Percentiles rank a stretch among this genome's conserved stretches.
phyloP scores from a whole-genome alignment of 1,284 basidiomycete genomes.

The Moesziomyces parantarcticus region DNA sequence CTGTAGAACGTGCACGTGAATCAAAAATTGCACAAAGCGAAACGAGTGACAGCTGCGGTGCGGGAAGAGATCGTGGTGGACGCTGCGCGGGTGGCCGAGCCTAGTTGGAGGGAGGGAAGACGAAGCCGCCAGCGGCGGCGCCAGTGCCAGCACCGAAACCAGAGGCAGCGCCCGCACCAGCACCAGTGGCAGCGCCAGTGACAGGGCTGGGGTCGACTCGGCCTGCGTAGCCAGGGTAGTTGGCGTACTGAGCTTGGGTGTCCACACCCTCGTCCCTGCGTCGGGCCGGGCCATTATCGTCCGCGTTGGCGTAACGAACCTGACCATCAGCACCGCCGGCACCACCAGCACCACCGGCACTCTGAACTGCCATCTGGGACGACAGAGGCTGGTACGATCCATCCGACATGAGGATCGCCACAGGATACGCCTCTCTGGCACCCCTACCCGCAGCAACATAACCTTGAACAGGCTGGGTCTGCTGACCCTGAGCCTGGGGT shows the following conservation, averaged over 20 bases:
- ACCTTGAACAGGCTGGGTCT: not conserved
- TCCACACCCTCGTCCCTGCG: too few relatives aligned
- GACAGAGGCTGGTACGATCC: not conserved
- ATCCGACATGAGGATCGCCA: conserved; percentile 17
- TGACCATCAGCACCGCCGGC: not conserved
- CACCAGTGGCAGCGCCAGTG: too few relatives aligned
- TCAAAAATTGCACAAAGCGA: not conserved
- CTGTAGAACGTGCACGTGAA: conserved; percentile 7
- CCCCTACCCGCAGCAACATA: not conserved
- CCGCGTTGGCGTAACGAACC: too few relatives aligned
- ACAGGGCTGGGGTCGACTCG: too few relatives aligned
- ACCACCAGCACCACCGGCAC: not conserved
- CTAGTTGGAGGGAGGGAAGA: too few relatives aligned
- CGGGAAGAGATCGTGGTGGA: too few relatives aligned
- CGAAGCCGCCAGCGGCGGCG: not conserved
- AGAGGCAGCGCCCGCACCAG: not conserved
- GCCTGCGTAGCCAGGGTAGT: too few relatives aligned
- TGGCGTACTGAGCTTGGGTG: too few relatives aligned
- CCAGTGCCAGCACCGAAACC: not conserved
- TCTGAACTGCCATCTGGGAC: not conserved
- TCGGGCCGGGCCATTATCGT: too few relatives aligned
- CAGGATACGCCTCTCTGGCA: not conserved
- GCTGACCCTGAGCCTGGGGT: not conserved
- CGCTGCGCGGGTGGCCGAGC: too few relatives aligned
- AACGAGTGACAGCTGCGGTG: too few relatives aligned